Evolutionary conservation across 2,329 filamentous ascomycete species (phyloP).

Genomic region (Aulographum hederae): DNA sequence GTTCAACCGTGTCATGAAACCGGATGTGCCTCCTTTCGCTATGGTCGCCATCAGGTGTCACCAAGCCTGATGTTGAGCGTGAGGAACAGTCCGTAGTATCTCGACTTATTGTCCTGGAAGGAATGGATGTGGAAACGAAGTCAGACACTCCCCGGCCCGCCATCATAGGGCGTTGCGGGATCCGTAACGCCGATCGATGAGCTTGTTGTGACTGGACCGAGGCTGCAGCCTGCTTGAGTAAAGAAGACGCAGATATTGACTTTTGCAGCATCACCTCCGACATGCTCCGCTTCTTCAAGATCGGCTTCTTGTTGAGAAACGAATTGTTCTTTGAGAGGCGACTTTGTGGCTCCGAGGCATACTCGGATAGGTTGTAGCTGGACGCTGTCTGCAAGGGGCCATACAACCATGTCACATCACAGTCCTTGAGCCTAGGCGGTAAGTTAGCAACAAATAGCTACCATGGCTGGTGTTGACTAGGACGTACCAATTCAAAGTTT

Average conservation of each 20-base stretch:
- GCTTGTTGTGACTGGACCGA: constrained; percentile 69
- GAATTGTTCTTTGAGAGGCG: constrained; percentile 44
- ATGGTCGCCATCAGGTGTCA: constrained; percentile 36
- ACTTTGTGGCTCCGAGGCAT: constrained; percentile 31
- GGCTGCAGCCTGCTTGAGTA: constrained; percentile 76
- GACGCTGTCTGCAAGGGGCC: constrained; percentile 68
- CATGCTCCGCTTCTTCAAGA: constrained; percentile 90
- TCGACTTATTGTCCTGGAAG: constrained; percentile 40
- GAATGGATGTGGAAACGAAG: constrained; percentile 45
- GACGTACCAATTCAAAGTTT: constrained; percentile 79
- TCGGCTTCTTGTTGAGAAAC: constrained; percentile 69
- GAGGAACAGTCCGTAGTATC: constrained; percentile 47
- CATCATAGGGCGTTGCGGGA: constrained; percentile 50
- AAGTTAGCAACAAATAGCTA: constrained; percentile 13
- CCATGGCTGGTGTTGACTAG: constrained; percentile 3
- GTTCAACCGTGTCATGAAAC: constrained; percentile 89
- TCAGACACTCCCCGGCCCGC: constrained; percentile 48
- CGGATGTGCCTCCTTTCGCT: constrained; percentile 71
- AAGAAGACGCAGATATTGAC: constrained; percentile 71
- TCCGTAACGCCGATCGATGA: constrained; percentile 24
- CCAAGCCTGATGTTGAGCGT: constrained; percentile 51
- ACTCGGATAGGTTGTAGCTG: constrained; percentile 31
- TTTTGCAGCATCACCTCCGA: constrained; percentile 88
- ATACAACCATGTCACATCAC: constrained; percentile 94
- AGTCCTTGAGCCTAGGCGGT: constrained; percentile 68